Evolutionary conservation across 2,329 filamentous ascomycete species (phyloP), one percentile per base, ranked within the genome.

Genomic region (Thielaviopsis euricoi): DNA sequence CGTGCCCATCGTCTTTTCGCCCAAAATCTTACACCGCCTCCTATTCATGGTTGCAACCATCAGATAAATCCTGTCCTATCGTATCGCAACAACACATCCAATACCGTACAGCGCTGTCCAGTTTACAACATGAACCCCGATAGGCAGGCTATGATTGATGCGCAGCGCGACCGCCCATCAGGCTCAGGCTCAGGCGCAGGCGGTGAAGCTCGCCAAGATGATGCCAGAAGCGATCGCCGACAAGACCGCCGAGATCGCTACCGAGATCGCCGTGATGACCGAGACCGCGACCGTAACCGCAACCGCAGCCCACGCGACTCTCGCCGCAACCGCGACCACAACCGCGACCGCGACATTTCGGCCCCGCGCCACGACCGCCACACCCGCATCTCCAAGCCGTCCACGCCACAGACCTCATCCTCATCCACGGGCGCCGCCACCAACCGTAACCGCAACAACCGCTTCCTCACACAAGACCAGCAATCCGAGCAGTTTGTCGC

Each of bases 401-500:
- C 70, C 17, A 37, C 52, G 66, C 69, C 74, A 19, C 62, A 69
- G 17, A 22, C 52, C 17, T 43, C 52, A 21, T 43, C 52, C 12
- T 54, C 52, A 1, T 53, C 51, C 19, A n/a, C n/a, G n/a, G n/a
- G n/a, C n/a, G n/a, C n/a, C n/a, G n/a, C n/a, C n/a, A 33, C 29
- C 29, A 52, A 33, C 40, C 23, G 37, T 4, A 60, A 37, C 13
- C 46, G 65, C 67, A 64, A 69, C 67, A 64, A 69, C n/a, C 70
- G 67, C 57, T 79, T 77, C 64, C 71, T 87, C 61, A 85, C 85
- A 59, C 81, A 89, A 67, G 86, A 89, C 65, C 84, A 90, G 66
- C 85, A 89, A 67, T 86, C 83, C 63, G 77, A 83, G 25, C 79
- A 85, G 66, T 98, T 93, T 77, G 87, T 97, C 21, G 87, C 91